Evolutionary conservation across 2,329 filamentous ascomycete species (phyloP).

Genomic region (Aspergillus amoenus): DNA sequence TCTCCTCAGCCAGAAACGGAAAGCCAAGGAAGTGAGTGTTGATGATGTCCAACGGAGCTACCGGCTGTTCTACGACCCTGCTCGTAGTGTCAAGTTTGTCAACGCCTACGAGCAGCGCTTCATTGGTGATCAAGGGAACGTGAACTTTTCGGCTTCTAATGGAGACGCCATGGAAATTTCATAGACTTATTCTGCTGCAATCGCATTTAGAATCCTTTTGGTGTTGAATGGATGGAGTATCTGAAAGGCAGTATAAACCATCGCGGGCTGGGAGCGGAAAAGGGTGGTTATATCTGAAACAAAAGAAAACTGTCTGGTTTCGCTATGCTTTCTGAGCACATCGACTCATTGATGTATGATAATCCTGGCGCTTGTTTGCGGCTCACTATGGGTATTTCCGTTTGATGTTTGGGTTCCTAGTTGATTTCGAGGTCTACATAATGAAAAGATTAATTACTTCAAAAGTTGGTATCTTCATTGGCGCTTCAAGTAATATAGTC

Average conservation of each 20-base stretch:
- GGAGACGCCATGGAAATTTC: conserved; percentile 72
- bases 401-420: conserved; percentile 21
- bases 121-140: conserved; percentile 80
- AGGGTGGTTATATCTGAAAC: background rate
- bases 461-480: conserved; percentile 8
- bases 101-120: conserved; percentile 86
- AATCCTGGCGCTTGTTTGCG: conserved; percentile 37
- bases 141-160: conserved; percentile 63
- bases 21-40: conserved; percentile 77
- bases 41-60: conserved; percentile 93
- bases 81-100: conserved; percentile 86
- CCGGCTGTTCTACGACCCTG: conserved; percentile 87
- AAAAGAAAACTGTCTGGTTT: conserved; percentile 13
- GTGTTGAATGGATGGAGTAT: conserved; percentile 15
- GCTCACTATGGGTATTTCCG: conserved; percentile 21
- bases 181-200: conserved; percentile 30
- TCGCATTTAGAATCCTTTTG: conserved; percentile 9
- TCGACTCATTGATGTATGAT: conserved; percentile 40
- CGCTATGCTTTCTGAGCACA: conserved; percentile 24
- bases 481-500: conserved; percentile 12
- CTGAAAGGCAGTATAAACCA: conserved; percentile 8
- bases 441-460: conserved; percentile 20
- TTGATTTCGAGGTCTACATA: conserved; percentile 24
- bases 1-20: conserved; percentile 81
- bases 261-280: background rate